Conservation (phyloP, 805 yeast genomes). For the Saccharomycopsis javanensis region DNA sequence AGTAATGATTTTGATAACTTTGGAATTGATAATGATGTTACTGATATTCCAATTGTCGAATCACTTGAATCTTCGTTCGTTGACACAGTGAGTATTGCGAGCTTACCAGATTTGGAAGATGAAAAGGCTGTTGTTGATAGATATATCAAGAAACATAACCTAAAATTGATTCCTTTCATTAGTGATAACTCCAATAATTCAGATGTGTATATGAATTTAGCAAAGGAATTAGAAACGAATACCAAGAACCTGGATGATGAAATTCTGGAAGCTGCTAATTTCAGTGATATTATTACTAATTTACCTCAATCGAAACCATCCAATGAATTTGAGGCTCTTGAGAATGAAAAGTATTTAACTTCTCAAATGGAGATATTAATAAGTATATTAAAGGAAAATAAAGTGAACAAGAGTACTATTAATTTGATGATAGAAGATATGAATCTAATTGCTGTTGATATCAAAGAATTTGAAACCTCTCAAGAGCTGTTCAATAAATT, state of each 20-base stretch:
- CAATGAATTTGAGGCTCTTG: constrained; percentile 5
- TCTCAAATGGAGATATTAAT: constrained; percentile 1
- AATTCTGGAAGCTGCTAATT: constrained; percentile 13
- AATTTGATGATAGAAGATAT: background rate
- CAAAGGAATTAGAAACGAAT: background rate
- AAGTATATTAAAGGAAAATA: background rate
- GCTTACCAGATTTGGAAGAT: background rate
- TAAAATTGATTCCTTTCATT: constrained; percentile 12
- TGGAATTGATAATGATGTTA: constrained; percentile 8
- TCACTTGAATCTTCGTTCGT: background rate
- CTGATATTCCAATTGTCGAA: background rate
- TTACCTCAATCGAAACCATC: constrained; percentile 2
- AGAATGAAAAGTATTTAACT: background rate
- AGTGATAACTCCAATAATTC: constrained; percentile 6
- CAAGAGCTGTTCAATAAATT: background rate
- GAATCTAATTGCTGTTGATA: background rate
- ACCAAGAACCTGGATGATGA: constrained; percentile 18
- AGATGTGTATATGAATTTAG: constrained; percentile 4
- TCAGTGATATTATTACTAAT: constrained; percentile 7
- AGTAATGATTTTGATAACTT: constrained; percentile 7
- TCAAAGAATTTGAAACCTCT: background rate
- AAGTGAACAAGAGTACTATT: background rate
- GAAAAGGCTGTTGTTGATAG: constrained; percentile 15
- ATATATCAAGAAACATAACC: constrained; percentile 11
- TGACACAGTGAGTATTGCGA: background rate